phyloP scores from a whole-genome alignment of 139 green algal genomes.

The Trebouxia sp. region DNA sequence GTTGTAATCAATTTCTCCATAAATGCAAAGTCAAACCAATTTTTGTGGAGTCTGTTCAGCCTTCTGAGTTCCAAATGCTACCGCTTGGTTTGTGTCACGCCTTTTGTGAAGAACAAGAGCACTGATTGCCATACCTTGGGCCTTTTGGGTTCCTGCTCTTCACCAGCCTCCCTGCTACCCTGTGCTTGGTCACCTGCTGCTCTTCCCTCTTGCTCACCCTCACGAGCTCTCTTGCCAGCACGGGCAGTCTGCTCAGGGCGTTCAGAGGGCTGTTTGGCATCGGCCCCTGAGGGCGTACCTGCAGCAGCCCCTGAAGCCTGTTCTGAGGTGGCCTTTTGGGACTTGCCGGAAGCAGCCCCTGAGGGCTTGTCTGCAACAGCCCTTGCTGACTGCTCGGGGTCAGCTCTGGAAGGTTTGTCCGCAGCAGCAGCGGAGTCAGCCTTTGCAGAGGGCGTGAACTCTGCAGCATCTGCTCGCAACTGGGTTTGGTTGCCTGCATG shows the following conservation, averaged over 20 bases:
- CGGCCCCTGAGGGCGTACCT: not conserved
- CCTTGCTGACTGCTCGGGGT: not conserved
- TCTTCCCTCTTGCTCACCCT: not conserved
- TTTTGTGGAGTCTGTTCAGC: no score
- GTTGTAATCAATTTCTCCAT: no score
- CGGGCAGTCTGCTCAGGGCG: not conserved
- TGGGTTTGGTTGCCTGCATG: not conserved
- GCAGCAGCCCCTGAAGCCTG: not conserved
- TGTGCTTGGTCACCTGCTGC: not conserved
- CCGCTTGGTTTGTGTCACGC: no score
- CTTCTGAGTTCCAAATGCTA: no score
- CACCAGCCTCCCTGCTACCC: not conserved
- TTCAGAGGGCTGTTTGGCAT: not conserved
- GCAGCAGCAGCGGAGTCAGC: not conserved
- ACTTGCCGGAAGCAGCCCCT: not conserved
- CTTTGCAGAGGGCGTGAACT: not conserved
- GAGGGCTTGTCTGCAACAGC: not conserved
- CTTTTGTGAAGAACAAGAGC: no score
- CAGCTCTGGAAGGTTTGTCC: not conserved
- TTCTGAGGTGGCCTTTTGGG: no score
- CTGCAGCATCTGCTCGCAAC: conserved; percentile 5
- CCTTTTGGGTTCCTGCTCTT: conserved; percentile 13
- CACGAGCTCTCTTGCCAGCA: not conserved
- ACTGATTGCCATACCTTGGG: not conserved
- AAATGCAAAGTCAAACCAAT: no score